phyloP scores from a whole-genome alignment of 23 red algal species.

The Gracilaria vermiculophylla region DNA sequence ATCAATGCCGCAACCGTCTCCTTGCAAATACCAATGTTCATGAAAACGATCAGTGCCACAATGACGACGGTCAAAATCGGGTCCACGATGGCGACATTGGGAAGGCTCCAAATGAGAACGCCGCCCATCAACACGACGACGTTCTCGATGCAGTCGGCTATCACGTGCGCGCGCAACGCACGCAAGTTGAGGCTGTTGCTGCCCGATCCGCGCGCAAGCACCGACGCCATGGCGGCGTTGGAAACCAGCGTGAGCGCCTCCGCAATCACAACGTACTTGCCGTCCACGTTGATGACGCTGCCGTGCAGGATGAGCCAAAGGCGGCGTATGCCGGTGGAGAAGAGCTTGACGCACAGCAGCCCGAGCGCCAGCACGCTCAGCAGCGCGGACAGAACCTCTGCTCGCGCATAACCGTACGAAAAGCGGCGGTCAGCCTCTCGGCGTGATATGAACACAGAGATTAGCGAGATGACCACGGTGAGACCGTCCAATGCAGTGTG shows the following conservation, averaged over 20 bases:
- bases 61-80: constrained; percentile 59
- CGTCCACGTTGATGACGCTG: background rate
- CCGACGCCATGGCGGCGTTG: constrained; percentile 45
- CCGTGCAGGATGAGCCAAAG: constrained; percentile 10
- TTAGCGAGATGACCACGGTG: constrained; percentile 65
- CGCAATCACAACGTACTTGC: constrained; percentile 52
- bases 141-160: constrained; percentile 72
- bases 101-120: constrained; percentile 52
- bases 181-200: constrained; percentile 53
- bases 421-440: constrained; percentile 4
- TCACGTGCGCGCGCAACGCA: constrained; percentile 72
- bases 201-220: constrained; percentile 21
- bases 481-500: constrained; percentile 65
- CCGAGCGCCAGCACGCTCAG: constrained; percentile 50
- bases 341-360: constrained; percentile 57
- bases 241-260: constrained; percentile 58
- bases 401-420: constrained; percentile 59
- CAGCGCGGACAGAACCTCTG: constrained; percentile 57
- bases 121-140: constrained; percentile 58
- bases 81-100: constrained; percentile 20
- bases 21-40: constrained; percentile 41
- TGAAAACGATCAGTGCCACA: constrained; percentile 30
- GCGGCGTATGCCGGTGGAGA: background rate
- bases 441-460: constrained; percentile 31
- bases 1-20: constrained; percentile 54